Conservation (phyloP, 2,329 filamentous ascomycete genomes). For the Fonsecaea erecta region DNA sequence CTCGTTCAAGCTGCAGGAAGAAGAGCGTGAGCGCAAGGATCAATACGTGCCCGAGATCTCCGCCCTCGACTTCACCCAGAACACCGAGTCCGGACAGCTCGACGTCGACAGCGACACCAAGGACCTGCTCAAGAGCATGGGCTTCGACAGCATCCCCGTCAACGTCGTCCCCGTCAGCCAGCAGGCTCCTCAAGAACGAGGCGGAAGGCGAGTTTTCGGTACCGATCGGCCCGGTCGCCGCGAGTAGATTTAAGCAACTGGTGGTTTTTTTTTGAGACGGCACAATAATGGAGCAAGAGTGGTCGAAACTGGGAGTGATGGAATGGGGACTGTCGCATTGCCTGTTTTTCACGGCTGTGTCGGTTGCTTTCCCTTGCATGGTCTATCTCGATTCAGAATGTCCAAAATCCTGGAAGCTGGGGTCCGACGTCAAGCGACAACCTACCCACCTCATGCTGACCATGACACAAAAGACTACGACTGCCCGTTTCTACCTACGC, state of each 20-base stretch:
- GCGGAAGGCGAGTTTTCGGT: constrained; percentile 59
- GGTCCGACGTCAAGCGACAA: not conserved
- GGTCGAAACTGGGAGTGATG: not conserved
- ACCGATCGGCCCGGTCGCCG: constrained; percentile 34
- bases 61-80: constrained; percentile 96
- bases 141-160: constrained; percentile 98
- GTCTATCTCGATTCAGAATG: not conserved
- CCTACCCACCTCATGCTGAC: not conserved
- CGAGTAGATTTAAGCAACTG: constrained; percentile 18
- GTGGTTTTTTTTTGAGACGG: not conserved
- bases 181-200: constrained; percentile 71
- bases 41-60: constrained; percentile 99
- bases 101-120: constrained; percentile 98
- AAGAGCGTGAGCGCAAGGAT: constrained; percentile 99
- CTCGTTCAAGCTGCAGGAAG: constrained; percentile 99
- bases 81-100: constrained; percentile 87
- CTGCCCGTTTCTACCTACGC: not conserved
- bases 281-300: not conserved
- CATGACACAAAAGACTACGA: not conserved
- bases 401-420: not conserved
- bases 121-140: constrained; percentile 97
- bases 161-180: constrained; percentile 91
- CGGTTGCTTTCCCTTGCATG: not conserved
- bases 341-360: too few species aligned
- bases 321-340: too few species aligned